Evolutionary conservation across 192 early-diverging fungal species (phyloP).

Genomic region (Paraglomus occultum): DNA sequence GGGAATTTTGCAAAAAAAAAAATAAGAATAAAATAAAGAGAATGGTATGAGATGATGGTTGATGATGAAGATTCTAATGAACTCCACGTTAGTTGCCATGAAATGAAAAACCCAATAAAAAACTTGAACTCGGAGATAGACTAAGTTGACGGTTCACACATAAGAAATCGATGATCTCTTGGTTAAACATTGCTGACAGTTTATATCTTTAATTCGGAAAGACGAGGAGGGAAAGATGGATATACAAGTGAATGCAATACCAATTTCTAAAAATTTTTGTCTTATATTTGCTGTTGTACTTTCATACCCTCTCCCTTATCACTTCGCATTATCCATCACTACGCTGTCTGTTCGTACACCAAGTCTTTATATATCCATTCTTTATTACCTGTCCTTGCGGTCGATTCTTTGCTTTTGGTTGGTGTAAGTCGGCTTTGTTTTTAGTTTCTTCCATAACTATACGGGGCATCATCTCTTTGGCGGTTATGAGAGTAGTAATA

Average conservation of each 20-base stretch:
- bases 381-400: conserved; percentile 63
- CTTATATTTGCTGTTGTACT: not conserved
- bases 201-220: not conserved
- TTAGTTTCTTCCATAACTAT: conserved; percentile 39
- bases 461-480: conserved; percentile 35
- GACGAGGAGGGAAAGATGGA: not conserved
- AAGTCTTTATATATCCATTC: not conserved
- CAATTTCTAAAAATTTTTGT: no score
- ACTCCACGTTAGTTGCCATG: not conserved
- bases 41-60: not conserved
- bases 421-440: conserved; percentile 46
- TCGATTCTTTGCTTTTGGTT: conserved; percentile 67
- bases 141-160: no score
- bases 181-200: no score
- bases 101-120: not conserved
- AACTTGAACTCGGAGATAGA: not conserved
- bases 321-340: not conserved
- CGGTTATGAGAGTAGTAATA: not conserved
- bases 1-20: not conserved
- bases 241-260: not conserved
- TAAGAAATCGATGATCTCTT: no score
- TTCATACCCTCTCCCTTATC: not conserved
- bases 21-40: not conserved
- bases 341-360: no score
- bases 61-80: not conserved